These are phyloP conservation scores for Trichocladium uniseriatum DNA, from an alignment of 495 filamentous ascomycete species.

Conservation along the genomic window DNA sequence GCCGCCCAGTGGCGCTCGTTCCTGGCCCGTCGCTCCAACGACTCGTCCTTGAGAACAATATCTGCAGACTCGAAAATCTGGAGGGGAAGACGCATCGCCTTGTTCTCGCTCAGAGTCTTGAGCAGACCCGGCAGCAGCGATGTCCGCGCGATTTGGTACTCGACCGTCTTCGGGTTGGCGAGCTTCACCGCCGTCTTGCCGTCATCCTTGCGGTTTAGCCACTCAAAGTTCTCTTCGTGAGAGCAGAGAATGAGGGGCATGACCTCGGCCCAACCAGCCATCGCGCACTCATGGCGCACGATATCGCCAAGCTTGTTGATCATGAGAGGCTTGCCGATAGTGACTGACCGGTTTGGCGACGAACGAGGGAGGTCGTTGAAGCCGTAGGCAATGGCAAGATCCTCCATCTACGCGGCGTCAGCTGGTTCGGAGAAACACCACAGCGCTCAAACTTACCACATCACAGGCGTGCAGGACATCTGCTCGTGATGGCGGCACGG, in stretches of 20 bases:
- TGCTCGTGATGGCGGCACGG: conserved; percentile 78
- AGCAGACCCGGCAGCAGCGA: conserved; percentile 80
- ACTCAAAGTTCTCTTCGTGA: conserved; percentile 96
- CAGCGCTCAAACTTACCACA: conserved; percentile 38
- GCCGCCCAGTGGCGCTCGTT: conserved; percentile 94
- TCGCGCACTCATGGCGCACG: conserved; percentile 77
- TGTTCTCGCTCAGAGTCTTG: conserved; percentile 95
- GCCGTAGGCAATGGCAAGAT: conserved; percentile 88
- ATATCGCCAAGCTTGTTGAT: conserved; percentile 95
- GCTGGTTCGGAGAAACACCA: background rate
- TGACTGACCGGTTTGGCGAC: conserved; percentile 72
- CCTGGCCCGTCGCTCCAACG: conserved; percentile 67
- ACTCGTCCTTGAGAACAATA: conserved; percentile 77
- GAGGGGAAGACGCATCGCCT: conserved; percentile 77
- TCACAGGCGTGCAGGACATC: conserved; percentile 95
- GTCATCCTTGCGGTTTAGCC: conserved; percentile 87
- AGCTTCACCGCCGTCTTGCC: conserved; percentile 78
- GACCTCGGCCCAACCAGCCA: conserved; percentile 94
- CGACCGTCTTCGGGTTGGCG: conserved; percentile 89
- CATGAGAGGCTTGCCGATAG: conserved; percentile 74
- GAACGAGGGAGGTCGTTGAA: conserved; percentile 87
- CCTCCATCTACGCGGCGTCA: conserved; percentile 59
- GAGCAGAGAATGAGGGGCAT: conserved; percentile 96
- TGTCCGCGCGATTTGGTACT: conserved; percentile 95
- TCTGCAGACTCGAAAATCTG: conserved; percentile 91